Evolutionary conservation across 1,284 basidiomycete genomes (phyloP).

Genomic region (Ganoderma boninense): DNA sequence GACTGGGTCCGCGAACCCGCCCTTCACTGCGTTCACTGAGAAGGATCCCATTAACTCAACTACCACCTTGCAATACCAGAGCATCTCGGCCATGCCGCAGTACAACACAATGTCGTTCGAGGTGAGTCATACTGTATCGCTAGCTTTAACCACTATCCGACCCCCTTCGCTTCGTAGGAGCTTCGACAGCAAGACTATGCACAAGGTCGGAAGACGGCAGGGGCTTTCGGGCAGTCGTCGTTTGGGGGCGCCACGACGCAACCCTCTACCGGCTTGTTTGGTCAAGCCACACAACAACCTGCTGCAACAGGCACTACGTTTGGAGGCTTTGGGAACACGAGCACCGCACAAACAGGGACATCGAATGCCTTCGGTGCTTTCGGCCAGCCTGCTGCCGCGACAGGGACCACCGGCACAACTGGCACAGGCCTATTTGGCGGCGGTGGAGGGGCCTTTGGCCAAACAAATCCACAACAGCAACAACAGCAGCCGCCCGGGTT

Average conservation of each 20-base stretch:
- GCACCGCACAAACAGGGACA: conserved; percentile 25
- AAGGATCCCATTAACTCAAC: conserved; percentile 59
- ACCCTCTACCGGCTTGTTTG: conserved; percentile 40
- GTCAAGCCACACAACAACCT: conserved; percentile 40
- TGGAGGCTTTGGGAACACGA: conserved; percentile 39
- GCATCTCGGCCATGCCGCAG: conserved; percentile 75
- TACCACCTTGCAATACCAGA: conserved; percentile 69
- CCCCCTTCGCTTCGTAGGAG: conserved; percentile 54
- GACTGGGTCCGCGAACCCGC: conserved; percentile 69
- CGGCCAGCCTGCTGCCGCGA: conserved; percentile 38
- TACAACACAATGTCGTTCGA: conserved; percentile 79
- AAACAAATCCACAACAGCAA: conserved; percentile 26
- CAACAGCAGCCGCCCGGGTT: conserved; percentile 38
- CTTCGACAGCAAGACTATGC: conserved; percentile 78
- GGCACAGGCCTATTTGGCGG: conserved; percentile 48
- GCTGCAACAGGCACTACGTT: conserved; percentile 42
- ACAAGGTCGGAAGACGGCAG: conserved; percentile 76
- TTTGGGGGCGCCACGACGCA: conserved; percentile 49
- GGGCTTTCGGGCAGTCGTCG: conserved; percentile 54
- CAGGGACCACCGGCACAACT: conserved; percentile 38
- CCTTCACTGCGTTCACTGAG: conserved; percentile 61
- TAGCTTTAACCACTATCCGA: conserved; percentile 9
- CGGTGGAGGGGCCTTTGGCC: conserved; percentile 41
- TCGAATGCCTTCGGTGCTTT: conserved; percentile 52
- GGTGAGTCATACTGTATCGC: conserved; percentile 47